These are phyloP conservation scores for Penicillium crustosum DNA, from an alignment of 2,329 filamentous ascomycete genomes.

Conservation along the genomic window DNA sequence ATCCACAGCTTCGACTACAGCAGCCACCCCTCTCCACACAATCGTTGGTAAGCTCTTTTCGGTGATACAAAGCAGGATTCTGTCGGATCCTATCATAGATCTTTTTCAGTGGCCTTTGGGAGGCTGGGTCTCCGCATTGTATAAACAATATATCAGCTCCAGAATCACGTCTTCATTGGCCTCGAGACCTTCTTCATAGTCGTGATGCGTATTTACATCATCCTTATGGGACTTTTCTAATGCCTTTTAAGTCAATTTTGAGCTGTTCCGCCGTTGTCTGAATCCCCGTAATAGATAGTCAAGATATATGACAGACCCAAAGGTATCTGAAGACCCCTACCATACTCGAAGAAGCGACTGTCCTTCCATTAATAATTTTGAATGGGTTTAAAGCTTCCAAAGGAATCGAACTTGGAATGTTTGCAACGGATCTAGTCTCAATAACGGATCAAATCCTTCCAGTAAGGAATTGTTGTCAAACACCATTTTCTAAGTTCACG, in stretches of 20 bases:
- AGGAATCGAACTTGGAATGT: no score
- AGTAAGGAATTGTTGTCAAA: no score
- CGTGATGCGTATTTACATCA: background rate
- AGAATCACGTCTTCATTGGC: rapidly evolving
- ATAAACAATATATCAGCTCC: background rate
- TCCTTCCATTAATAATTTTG: no score
- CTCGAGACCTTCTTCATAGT: background rate
- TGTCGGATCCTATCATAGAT: background rate
- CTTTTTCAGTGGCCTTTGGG: background rate
- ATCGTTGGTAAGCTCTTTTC: background rate
- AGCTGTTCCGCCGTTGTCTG: background rate
- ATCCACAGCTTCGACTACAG: background rate
- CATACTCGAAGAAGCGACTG: no score
- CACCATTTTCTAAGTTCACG: background rate
- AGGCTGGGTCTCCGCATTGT: background rate
- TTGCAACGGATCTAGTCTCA: no score
- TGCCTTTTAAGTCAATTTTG: background rate
- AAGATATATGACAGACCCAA: no score
- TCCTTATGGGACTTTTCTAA: background rate
- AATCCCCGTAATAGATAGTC: background rate
- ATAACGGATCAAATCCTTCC: no score
- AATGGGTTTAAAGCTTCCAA: no score
- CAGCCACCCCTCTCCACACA: background rate
- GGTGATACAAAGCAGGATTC: background rate
- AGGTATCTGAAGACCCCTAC: no score